These are phyloP conservation scores for Komagataella pseudopastoris DNA, from an alignment of 805 yeast species.

Conservation along the genomic window DNA sequence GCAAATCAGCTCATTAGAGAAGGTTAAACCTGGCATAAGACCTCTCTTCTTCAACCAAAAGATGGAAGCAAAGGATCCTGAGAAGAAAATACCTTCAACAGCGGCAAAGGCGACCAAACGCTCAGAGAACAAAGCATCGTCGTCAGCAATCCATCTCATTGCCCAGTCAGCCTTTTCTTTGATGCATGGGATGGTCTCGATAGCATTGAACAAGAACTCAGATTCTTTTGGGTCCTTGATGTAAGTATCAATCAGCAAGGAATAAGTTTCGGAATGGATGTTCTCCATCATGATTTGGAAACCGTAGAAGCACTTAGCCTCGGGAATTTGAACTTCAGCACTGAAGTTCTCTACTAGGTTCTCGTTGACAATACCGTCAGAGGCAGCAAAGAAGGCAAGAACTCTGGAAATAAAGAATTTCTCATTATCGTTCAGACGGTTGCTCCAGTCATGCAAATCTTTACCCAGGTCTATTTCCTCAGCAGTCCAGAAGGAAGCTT, in stretches of 20 bases:
- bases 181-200: conserved; percentile 92
- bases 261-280: conserved; percentile 95
- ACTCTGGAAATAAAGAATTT: conserved; percentile 86
- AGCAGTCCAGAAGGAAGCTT: conserved; percentile 99
- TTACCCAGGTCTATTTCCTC: conserved; percentile 95
- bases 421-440: conserved; percentile 79
- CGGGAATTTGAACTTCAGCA: conserved; percentile 94
- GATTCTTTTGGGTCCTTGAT: conserved; percentile 93
- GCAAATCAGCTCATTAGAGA: conserved; percentile 93
- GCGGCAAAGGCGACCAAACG: conserved; percentile 97
- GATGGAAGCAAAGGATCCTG: conserved; percentile 96
- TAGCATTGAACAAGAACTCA: conserved; percentile 84
- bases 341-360: conserved; percentile 94
- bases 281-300: conserved; percentile 99
- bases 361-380: conserved; percentile 97
- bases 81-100: conserved; percentile 96
- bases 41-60: conserved; percentile 99
- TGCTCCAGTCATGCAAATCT: conserved; percentile 88
- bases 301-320: conserved; percentile 97
- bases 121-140: conserved; percentile 83
- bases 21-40: conserved; percentile 96
- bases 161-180: conserved; percentile 99
- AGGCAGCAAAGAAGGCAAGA: conserved; percentile 95
- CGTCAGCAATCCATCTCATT: conserved; percentile 87
- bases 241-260: conserved; percentile 86